These are phyloP conservation scores for Zelopaecilomyces penicillatus DNA, from an alignment of 2,329 filamentous ascomycete species.

Conservation along the genomic window DNA sequence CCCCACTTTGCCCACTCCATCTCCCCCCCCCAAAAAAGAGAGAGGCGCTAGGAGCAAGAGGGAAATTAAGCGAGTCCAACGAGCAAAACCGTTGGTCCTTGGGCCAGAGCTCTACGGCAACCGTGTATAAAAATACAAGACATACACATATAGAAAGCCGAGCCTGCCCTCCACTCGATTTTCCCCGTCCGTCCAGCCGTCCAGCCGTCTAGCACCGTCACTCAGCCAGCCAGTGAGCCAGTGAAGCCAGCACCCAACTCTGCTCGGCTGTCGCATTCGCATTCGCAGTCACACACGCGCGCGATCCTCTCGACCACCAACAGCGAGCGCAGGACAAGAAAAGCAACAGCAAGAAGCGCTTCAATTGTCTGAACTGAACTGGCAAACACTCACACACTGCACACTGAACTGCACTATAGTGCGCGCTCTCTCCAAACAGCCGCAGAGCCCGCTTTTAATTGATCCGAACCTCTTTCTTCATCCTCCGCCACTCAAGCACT, in stretches of 20 bases:
- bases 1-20: too few relatives aligned
- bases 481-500: too few relatives aligned
- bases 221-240: not conserved
- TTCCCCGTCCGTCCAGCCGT: slow-evolving; percentile 21
- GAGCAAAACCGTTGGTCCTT: slow-evolving; percentile 26
- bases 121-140: slow-evolving; percentile 39
- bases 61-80: slow-evolving; percentile 29
- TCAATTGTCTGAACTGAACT: too few relatives aligned
- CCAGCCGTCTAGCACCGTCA: slow-evolving; percentile 8
- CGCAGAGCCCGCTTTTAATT: too few relatives aligned
- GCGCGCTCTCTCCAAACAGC: too few relatives aligned
- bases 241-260: not conserved
- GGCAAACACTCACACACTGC: too few relatives aligned
- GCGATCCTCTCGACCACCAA: too few relatives aligned
- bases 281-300: slow-evolving; percentile 1
- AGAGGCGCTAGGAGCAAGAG: slow-evolving; percentile 25
- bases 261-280: not conserved
- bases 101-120: slow-evolving; percentile 11
- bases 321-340: too few relatives aligned
- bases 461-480: too few relatives aligned
- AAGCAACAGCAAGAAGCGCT: too few relatives aligned
- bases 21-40: slow-evolving; percentile 3
- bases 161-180: slow-evolving; percentile 36
- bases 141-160: slow-evolving; percentile 36
- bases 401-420: too few relatives aligned